Evolutionary conservation across 2,329 filamentous ascomycete genomes (phyloP).

Genomic region (Arthrobotrys pseudoclavata): DNA sequence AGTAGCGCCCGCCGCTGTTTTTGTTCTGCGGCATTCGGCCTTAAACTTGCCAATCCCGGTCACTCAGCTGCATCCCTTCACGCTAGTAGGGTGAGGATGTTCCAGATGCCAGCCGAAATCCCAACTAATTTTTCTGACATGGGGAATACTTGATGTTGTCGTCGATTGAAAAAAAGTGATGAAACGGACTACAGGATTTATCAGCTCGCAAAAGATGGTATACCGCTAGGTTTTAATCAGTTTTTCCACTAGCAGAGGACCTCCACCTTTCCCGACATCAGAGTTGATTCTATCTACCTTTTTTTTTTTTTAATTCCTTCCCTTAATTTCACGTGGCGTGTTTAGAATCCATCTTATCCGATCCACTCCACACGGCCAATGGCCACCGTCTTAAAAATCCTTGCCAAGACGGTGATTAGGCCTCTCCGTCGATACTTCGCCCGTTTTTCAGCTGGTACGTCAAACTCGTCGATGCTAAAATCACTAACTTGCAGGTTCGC

Average conservation of each 20-base stretch:
- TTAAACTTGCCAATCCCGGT: slow-evolving; percentile 23
- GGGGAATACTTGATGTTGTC: not conserved
- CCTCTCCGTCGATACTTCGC: slow-evolving; percentile 14
- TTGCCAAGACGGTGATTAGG: slow-evolving; percentile 45
- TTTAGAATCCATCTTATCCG: slow-evolving; percentile 33
- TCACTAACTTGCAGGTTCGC: slow-evolving; percentile 21
- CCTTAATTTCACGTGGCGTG: slow-evolving; percentile 26
- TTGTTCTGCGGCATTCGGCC: slow-evolving; percentile 47
- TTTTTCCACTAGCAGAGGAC: not conserved
- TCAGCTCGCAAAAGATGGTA: slow-evolving; percentile 2
- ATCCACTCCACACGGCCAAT: slow-evolving; percentile 29
- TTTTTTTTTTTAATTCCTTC: slow-evolving; percentile 27
- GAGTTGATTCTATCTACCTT: slow-evolving; percentile 20
- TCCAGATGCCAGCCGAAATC: slow-evolving; percentile 16
- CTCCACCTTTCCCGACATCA: slow-evolving; percentile 11
- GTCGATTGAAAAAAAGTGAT: slow-evolving; percentile 1
- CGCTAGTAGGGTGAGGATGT: slow-evolving; percentile 17
- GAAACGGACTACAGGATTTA: not conserved
- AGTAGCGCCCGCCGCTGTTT: slow-evolving; percentile 51
- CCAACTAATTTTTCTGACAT: not conserved
- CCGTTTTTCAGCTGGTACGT: slow-evolving; percentile 25
- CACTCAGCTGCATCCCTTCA: slow-evolving; percentile 40
- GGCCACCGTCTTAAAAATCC: slow-evolving; percentile 19
- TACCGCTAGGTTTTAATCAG: slow-evolving; percentile 28
- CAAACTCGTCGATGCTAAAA: slow-evolving; percentile 25